These are phyloP conservation scores for Pleurotus sapidus DNA, from an alignment of 768 basidiomycete genomes.

Conservation along the genomic window DNA sequence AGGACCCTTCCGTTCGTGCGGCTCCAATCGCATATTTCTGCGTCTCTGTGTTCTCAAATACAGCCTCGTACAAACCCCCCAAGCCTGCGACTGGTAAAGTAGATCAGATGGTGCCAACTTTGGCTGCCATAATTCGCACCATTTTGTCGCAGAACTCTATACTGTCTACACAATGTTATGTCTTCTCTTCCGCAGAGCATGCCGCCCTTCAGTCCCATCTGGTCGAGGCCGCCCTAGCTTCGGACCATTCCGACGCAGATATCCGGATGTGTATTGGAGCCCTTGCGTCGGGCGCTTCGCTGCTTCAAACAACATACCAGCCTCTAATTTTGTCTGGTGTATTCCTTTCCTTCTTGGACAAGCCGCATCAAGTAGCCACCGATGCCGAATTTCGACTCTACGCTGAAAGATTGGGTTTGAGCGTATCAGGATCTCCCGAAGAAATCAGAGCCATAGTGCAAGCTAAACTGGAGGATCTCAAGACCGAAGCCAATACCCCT, in stretches of 20 bases:
- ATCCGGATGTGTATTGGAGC: slow-evolving; percentile 48
- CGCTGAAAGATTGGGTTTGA: slow-evolving; percentile 36
- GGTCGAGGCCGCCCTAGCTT: slow-evolving; percentile 36
- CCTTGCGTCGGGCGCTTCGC: slow-evolving; percentile 43
- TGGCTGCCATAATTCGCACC: slow-evolving; percentile 32
- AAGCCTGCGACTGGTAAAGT: slow-evolving; percentile 22
- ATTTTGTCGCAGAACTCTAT: slow-evolving; percentile 23
- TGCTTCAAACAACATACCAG: slow-evolving; percentile 47
- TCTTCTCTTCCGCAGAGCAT: slow-evolving; percentile 41
- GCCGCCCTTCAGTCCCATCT: slow-evolving; percentile 37
- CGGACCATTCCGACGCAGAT: slow-evolving; percentile 24
- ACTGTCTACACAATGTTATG: slow-evolving; percentile 42
- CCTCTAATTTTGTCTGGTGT: slow-evolving; percentile 44
- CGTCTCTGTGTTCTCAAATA: slow-evolving; percentile 27
- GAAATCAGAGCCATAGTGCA: slow-evolving; percentile 35
- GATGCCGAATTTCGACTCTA: slow-evolving; percentile 37
- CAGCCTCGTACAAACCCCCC: slow-evolving; percentile 15
- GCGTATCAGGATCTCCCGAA: slow-evolving; percentile 32
- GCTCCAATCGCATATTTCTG: slow-evolving; percentile 36
- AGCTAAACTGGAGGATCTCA: slow-evolving; percentile 30
- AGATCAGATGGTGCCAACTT: slow-evolving; percentile 28
- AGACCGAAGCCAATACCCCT: slow-evolving; percentile 21
- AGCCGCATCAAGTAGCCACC: slow-evolving; percentile 20
- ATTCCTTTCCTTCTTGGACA: slow-evolving; percentile 37
- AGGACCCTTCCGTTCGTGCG: slow-evolving; percentile 25